Base-by-base conservation (phyloP, 2,329 filamentous ascomycete genomes). In the Huntiella bhutanensis region DNA sequence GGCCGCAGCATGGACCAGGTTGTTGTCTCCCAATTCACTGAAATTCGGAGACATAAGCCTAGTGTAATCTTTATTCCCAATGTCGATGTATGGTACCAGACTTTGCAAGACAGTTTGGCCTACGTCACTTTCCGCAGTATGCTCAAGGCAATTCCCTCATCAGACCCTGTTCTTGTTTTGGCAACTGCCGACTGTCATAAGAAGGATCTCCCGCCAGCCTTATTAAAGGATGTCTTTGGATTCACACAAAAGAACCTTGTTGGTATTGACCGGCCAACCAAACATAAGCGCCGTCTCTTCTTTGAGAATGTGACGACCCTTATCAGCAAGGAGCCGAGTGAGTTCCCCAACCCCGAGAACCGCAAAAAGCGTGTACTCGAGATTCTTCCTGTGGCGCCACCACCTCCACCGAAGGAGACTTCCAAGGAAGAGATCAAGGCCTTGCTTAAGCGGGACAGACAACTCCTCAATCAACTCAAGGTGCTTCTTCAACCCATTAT, bases 41-140 rank as follows among this genome's bases (percentile, higher is more conserved):
- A 96, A 63, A 83, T 93, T 34, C 84, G 88, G 60, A 78, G 87
- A 34, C 86, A 95, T 59, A 95, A 94, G 60, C 91, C 91, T 1
- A 92, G 86, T 58, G 84, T 96, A 34, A 91, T 98, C 44, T 96
- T 87, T 61, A 82, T 98, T 38, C 88, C 91, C 2, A 80, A 86
- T 53, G 75, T 96, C 42, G 82, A 94, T 53, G 73, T 80, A 5
- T 98, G 91, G 91, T 88, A 85, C 57, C 64, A 73, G 13, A 70
- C 68, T 19, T 56, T 80, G 13, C 58, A 60, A n/a, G 64, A 65
- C 5, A 78, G 82, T 0, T 65, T 85, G 35, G 75, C 79, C 2
- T 75, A 93, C 47, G 78, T 79, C 33, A 91, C 85, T 0, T 95
- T 98, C 60, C 69, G 80, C 50, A 80, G 82, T 6, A 76, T 96